These are phyloP conservation scores for Purshia tridentata DNA, from an alignment of 306 rosid genomes.

Conservation along the genomic window DNA sequence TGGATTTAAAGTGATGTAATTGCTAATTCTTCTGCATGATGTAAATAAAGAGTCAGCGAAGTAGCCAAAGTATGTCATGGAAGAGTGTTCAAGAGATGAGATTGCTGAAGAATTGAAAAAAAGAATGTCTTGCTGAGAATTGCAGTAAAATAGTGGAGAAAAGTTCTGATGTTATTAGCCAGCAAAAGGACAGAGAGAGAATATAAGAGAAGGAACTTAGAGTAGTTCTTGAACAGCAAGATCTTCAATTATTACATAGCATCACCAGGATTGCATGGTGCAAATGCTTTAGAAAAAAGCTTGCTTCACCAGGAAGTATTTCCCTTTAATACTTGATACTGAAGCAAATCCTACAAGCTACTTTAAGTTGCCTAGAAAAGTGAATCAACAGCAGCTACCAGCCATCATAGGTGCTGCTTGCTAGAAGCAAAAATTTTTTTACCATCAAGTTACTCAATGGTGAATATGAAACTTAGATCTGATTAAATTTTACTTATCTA, in stretches of 20 bases:
- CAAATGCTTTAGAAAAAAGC: not conserved
- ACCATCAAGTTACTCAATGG: not conserved
- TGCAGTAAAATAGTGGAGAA: constrained; percentile 1
- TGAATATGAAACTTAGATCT: not conserved
- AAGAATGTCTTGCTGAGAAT: not conserved
- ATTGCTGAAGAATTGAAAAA: not conserved
- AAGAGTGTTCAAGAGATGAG: not conserved
- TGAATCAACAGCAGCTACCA: not conserved
- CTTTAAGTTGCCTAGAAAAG: not conserved
- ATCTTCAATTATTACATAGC: not conserved
- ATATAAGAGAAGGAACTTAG: not conserved
- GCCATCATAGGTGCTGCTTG: not conserved
- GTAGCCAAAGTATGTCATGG: not conserved
- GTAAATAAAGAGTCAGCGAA: not conserved
- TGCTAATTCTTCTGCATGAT: not conserved
- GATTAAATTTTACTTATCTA: not conserved
- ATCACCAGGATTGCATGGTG: not conserved
- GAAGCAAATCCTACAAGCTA: not conserved
- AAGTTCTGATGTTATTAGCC: not conserved
- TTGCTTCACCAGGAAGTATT: not conserved
- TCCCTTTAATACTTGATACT: not conserved
- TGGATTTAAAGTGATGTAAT: not conserved
- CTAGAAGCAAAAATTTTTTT: not conserved
- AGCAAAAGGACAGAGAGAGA: not conserved
- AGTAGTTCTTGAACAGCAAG: not conserved